Evolutionary conservation across 257 asterid species (phyloP).

Genomic region (Solanum gracilifrons): DNA sequence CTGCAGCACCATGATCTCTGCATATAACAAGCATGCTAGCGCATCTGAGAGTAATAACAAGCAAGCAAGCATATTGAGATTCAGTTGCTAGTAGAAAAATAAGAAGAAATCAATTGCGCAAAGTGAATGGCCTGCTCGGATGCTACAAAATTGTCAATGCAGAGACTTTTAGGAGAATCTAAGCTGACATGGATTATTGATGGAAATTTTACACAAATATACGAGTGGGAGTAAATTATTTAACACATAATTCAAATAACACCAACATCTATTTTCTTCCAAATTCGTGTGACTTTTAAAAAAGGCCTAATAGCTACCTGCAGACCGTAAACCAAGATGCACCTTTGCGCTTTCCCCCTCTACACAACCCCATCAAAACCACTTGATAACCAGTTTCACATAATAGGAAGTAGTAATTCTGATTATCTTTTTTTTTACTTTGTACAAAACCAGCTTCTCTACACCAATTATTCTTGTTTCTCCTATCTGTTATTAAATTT

Average conservation of each 20-base stretch:
- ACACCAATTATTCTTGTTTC: neutral
- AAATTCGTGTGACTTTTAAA: neutral
- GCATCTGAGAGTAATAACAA: neutral
- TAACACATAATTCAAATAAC: neutral
- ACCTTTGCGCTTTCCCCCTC: neutral
- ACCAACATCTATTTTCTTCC: neutral
- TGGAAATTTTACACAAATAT: neutral
- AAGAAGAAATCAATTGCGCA: neutral
- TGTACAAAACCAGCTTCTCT: neutral
- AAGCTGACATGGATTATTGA: neutral
- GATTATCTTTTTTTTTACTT: neutral
- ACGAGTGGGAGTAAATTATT: neutral
- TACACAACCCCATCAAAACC: neutral
- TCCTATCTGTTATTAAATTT: neutral
- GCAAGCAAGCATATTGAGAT: neutral
- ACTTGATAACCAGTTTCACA: neutral
- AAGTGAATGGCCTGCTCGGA: neutral
- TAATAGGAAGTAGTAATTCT: neutral
- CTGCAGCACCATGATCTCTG: slow-evolving; percentile 84
- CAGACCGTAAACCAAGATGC: neutral
- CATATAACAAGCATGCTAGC: neutral
- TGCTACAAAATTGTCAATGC: neutral
- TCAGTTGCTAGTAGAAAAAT: neutral
- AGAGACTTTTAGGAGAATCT: neutral
- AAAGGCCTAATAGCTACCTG: neutral